Evolutionary conservation across 768 basidiomycete species (phyloP), one percentile per base, ranked within the genome.

Genomic region (Amanita inopinata): DNA sequence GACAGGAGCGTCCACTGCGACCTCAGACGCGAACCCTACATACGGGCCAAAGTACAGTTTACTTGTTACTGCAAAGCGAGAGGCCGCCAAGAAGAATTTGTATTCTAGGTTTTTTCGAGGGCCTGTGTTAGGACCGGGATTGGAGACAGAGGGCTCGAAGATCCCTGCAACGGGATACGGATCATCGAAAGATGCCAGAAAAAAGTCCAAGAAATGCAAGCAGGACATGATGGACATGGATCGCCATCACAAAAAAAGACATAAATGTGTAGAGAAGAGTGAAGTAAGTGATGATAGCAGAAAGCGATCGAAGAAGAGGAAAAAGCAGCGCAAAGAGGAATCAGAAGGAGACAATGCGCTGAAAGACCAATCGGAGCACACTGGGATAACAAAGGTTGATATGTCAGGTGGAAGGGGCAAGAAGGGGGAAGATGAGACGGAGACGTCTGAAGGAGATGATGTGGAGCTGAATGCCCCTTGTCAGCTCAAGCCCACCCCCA

Each of bases 101-200:
- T 97, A 96, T 57, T 69, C 87, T 3, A 69, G 70, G 45, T 94
- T 96, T 59, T 85, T 83, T 54, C 75, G 81, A 17, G 92, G 90
- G 0, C 78, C 84, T 14, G 63, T 82, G 24, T 59, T 88, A 12
- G 41, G 33, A 17, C 41, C 41, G 9, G 33, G 10, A 14, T 15
- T 23, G 23, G 41, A 34, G 15, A 25, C 28, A 18, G 38, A 18
- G 38, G 24, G 12, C 10, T 2, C 9, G 5, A 6, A 2, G 6
- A 12, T 22, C 25, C 9, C 11, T 30, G 14, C 38, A 40, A 5
- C 5, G 19, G 17, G 18, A 7, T 17, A 10, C 6, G 3, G 11
- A 35, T 19, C 34, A 19, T 17, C 7, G 7, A 11, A 35, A 7
- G 17, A 19, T 35, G 8, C 15, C 4, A 24, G n/a, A n/a, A n/a